These are phyloP conservation scores for Hordeum marinum DNA, from an alignment of 176 grass and related monocot species.

Conservation along the genomic window DNA sequence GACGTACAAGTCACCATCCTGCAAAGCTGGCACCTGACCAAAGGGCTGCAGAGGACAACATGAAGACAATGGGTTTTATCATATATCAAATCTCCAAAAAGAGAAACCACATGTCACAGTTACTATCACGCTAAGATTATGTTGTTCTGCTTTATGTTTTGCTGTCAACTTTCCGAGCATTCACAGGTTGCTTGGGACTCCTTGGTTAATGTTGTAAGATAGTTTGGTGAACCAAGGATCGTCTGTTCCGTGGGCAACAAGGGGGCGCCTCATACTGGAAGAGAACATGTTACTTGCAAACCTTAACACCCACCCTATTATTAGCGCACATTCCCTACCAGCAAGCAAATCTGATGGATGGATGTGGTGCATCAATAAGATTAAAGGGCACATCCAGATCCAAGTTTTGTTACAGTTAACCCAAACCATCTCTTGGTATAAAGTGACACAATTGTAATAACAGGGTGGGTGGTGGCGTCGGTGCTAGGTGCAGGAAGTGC, in stretches of 20 bases:
- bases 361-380: not conserved
- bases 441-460: no score
- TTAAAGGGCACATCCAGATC: no score
- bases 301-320: not conserved
- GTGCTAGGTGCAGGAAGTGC: no score
- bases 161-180: not conserved
- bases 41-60: slow-evolving; percentile 48
- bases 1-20: slow-evolving; percentile 50
- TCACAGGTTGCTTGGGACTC: not conserved
- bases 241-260: not conserved
- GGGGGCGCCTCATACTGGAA: not conserved
- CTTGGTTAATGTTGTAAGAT: not conserved
- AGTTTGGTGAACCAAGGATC: not conserved
- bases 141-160: not conserved
- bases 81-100: not conserved
- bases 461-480: no score
- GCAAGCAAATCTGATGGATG: not conserved
- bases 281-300: not conserved
- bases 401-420: no score
- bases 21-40: slow-evolving; percentile 59
- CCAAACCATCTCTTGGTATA: no score
- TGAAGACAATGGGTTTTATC: not conserved
- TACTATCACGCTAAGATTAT: not conserved
- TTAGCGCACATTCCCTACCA: not conserved
- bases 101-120: not conserved